Base-by-base conservation (phyloP, 2,329 filamentous ascomycete genomes). In the Apiospora hydei region DNA sequence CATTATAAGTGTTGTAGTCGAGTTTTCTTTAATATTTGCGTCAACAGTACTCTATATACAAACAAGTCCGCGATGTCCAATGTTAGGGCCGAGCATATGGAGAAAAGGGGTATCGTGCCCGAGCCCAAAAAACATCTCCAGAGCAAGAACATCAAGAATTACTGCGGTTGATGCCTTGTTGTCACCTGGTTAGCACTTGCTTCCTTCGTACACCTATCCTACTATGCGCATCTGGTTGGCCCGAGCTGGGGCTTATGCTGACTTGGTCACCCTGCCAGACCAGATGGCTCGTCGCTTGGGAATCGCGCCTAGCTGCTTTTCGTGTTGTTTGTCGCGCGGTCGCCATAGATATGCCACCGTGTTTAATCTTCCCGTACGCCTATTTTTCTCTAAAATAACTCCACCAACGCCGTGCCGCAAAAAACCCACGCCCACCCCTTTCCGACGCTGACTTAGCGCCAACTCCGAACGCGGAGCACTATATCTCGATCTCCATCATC, bases 401-500 rank as follows among this genome's bases (percentile, higher is more conserved):
- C 57, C 57, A 64, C 57, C 57, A 68, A 68, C 66, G 66, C 66
- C 66, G 26, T 47, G 66, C 66, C 66, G 66, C 26, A 30, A 38
- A 38, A 68, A 68, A 68, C n/a, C 46, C 66, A 68, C 41, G 41
- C n/a, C 5, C 24, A 68, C 24, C 30, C 30, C 57, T 41, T 64
- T 21, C 43, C 43, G 66, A 68, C n/a, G 41, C 66, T 18, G 16
- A 68, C 26, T 11, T 68, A 68, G n/a, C n/a, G 41, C 66, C 66
- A 44, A 30, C n/a, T 47, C n/a, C n/a, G 13, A 67, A 26, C 18
- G 13, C 34, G n/a, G 18, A 24, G 34, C 13, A 14, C 68, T 47
- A 57, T 43, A 66, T 57, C 69, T 57, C 53, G 13, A 80, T 77
- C 51, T 77, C 77, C 70, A 80, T 77, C 85, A 89, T 88, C 44